Evolutionary conservation across 495 filamentous ascomycete species (phyloP).

Genomic region (Darksidea phi): DNA sequence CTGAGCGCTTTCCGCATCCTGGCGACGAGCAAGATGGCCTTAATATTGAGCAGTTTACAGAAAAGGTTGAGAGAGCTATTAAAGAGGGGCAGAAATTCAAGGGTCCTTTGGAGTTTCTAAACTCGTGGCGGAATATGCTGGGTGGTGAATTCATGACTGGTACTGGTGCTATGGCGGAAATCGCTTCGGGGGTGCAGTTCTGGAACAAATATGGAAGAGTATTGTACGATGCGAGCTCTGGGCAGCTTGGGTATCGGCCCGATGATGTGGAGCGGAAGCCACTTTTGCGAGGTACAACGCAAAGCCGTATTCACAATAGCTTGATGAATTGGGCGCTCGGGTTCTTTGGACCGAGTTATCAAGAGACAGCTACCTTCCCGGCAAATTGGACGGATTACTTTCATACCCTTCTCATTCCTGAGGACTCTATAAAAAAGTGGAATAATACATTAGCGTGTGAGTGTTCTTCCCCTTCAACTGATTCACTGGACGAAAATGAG

Average conservation of each 20-base stretch:
- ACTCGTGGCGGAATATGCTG: slow-evolving; percentile 53
- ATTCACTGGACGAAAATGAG: background rate
- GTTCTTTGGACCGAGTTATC: slow-evolving; percentile 45
- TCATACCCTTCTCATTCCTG: slow-evolving; percentile 50
- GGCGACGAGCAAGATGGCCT: slow-evolving; percentile 51
- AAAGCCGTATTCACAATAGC: slow-evolving; percentile 53
- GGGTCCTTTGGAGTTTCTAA: slow-evolving; percentile 52
- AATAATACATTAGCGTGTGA: slow-evolving; percentile 1
- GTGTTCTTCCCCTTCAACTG: background rate
- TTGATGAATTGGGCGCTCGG: slow-evolving; percentile 47
- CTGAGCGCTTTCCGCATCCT: slow-evolving; percentile 52
- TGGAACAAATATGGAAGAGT: slow-evolving; percentile 57
- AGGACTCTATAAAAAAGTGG: slow-evolving; percentile 47
- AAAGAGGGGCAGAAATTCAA: slow-evolving; percentile 39
- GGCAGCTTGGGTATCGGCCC: slow-evolving; percentile 46
- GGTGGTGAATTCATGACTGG: slow-evolving; percentile 47
- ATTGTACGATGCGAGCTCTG: slow-evolving; percentile 49
- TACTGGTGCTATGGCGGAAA: slow-evolving; percentile 53
- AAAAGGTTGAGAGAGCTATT: slow-evolving; percentile 47
- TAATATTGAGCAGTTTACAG: slow-evolving; percentile 49
- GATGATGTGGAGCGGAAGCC: slow-evolving; percentile 38
- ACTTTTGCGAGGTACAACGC: slow-evolving; percentile 51
- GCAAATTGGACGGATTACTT: slow-evolving; percentile 42
- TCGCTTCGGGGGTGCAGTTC: slow-evolving; percentile 50
- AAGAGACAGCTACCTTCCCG: slow-evolving; percentile 36